phyloP scores from a whole-genome alignment of 2,329 filamentous ascomycete species.

The Xylariaceae sp. region DNA sequence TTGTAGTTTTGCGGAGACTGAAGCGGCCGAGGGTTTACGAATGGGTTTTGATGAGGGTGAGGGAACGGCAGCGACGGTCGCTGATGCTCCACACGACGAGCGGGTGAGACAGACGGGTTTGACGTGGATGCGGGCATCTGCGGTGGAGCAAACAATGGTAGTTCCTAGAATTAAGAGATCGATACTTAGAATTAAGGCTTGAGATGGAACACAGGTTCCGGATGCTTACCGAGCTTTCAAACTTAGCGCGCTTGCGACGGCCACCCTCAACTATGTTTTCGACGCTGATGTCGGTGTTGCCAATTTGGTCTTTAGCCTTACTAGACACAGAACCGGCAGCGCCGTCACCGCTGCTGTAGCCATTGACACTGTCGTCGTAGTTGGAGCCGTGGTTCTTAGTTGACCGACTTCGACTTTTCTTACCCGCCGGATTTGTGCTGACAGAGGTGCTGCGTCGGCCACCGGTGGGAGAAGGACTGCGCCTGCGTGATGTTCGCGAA shows the following conservation, averaged over 20 bases:
- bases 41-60: constrained; percentile 71
- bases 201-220: constrained; percentile 7
- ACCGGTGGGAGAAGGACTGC: constrained; percentile 71
- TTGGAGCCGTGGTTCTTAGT: constrained; percentile 60
- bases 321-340: constrained; percentile 71
- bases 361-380: constrained; percentile 65
- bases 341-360: constrained; percentile 84
- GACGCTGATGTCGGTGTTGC: constrained; percentile 93
- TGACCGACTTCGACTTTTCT: constrained; percentile 65
- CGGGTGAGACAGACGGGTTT: constrained; percentile 93
- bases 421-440: constrained; percentile 47
- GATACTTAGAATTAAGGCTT: constrained; percentile 29
- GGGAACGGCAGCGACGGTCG: constrained; percentile 70
- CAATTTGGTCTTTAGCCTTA: constrained; percentile 77
- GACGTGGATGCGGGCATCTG: constrained; percentile 92
- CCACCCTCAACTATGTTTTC: constrained; percentile 98
- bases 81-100: constrained; percentile 70
- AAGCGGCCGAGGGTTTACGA: constrained; percentile 68
- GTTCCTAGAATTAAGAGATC: constrained; percentile 58
- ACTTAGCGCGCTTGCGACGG: constrained; percentile 88
- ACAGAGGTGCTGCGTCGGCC: constrained; percentile 74
- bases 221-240: constrained; percentile 87
- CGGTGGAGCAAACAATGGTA: constrained; percentile 89
- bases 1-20: constrained; percentile 79
- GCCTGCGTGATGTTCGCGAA: constrained; percentile 66